These are phyloP conservation scores for Alloteropsis semialata DNA, from an alignment of 176 grass and related monocot species.

Conservation along the genomic window DNA sequence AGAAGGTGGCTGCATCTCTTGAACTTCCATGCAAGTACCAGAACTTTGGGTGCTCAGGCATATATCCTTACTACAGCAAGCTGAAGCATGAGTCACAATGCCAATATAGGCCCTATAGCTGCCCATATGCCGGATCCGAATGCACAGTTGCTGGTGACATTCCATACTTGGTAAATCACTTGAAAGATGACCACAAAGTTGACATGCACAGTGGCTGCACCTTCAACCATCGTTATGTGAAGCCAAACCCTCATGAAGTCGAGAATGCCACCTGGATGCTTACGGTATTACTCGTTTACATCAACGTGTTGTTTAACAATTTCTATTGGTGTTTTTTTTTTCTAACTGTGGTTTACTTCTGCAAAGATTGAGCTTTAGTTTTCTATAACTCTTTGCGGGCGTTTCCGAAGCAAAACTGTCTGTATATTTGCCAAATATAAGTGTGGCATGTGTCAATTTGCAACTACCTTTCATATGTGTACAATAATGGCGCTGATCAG, in stretches of 20 bases:
- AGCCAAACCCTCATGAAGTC: constrained; percentile 61
- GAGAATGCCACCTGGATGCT: constrained; percentile 69
- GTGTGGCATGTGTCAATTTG: background rate
- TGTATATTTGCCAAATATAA: background rate
- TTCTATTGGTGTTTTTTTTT: background rate
- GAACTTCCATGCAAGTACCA: constrained; percentile 60
- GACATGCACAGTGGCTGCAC: constrained; percentile 62
- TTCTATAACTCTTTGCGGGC: background rate
- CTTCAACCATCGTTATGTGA: constrained; percentile 64
- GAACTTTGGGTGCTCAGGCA: constrained; percentile 46
- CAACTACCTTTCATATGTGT: background rate
- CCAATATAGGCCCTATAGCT: constrained; percentile 52
- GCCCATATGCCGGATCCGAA: constrained; percentile 61
- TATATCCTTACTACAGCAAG: constrained; percentile 63
- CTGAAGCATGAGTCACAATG: constrained; percentile 58
- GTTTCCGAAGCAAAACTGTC: background rate
- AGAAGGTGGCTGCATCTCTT: constrained; percentile 66
- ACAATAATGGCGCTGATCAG: background rate
- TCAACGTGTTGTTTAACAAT: background rate
- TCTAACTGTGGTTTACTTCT: background rate
- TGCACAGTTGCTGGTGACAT: constrained; percentile 56
- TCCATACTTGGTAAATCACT: constrained; percentile 53
- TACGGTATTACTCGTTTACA: constrained; percentile 30
- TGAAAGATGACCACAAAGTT: constrained; percentile 67
- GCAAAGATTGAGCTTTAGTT: background rate